Percentiles rank a stretch among this genome's conserved stretches.
These are phyloP conservation scores for Fomitopsis betulina DNA, from an alignment of 1,284 basidiomycete genomes.

Conservation along the genomic window DNA sequence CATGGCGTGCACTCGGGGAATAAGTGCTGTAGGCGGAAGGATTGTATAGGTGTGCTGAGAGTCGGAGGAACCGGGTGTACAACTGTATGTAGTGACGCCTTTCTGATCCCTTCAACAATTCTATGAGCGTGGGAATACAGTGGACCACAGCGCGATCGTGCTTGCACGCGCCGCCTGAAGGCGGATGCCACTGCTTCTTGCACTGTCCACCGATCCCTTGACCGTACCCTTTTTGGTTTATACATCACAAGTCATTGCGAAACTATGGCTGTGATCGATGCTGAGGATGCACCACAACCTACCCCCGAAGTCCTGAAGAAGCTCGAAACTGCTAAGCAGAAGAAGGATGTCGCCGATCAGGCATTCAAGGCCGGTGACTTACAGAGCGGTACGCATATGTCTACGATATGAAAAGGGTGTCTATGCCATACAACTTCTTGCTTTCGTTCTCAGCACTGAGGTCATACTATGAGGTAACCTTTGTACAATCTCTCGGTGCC, in stretches of 20 bases:
- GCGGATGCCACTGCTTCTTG: not conserved
- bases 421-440: not conserved
- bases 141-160: not conserved
- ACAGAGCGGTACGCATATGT: conserved; percentile 46
- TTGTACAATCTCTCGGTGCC: not conserved
- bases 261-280: not conserved
- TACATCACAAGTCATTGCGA: not conserved
- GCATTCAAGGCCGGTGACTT: conserved; percentile 67
- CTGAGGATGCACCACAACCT: not conserved
- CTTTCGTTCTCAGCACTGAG: conserved; percentile 42
- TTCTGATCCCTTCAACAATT: not conserved
- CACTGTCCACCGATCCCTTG: not conserved
- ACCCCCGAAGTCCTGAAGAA: conserved; percentile 39
- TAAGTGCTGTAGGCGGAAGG: not conserved
- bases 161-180: not conserved
- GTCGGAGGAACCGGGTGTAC: not conserved
- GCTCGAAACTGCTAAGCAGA: conserved; percentile 54
- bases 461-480: conserved; percentile 59
- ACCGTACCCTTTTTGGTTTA: not conserved
- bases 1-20: conserved; percentile 37
- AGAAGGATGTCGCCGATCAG: conserved; percentile 71
- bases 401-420: not conserved
- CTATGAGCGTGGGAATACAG: conserved; percentile 1
- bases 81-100: not conserved
- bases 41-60: not conserved